Base-by-base conservation (phyloP, 805 yeast genomes). In the Candida stauntonica region DNA sequence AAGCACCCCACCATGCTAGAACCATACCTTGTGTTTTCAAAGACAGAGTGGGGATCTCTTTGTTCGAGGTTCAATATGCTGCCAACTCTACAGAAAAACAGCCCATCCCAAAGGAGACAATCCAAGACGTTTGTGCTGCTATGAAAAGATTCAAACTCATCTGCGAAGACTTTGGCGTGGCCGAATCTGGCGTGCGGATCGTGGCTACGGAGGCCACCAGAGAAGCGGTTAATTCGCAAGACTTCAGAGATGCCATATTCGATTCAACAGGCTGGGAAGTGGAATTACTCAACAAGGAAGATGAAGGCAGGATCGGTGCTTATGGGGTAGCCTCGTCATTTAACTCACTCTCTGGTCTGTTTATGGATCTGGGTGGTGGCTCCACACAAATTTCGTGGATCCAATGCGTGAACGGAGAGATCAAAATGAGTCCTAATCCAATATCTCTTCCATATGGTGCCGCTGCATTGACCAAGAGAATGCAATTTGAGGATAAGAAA, bases 1-100 rank as follows among this genome's bases (percentile, higher is more conserved):
- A 75, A 34, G 81, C 83, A 3, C 67, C 81, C 1, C 79, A 74
- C 44, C 84, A 80, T 56, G 86, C 86, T 1, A 68, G 93, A 44
- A 78, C 80, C 5, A 75, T 84, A 74, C 91, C 93, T 1, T 79
- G 86, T 54, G 78, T 82, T 9, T 83, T 77, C 61, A 85, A 82
- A 46, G 91, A 83, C 48, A 62, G 88, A 33, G 70, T 82, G 3
- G 84, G 85, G 3, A 77, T 83, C 11, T 78, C 88, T 0, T 58
- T 83, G 15, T 80, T 76, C 53, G 86, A 80, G 44, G 78, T 74
- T 0, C 83, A 79, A 50, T 67, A 64, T 55, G 52, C 67, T 42
- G 41, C 71, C 5, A 47, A 66, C 43, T 48, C 68, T 31, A 42
- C 51, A 5, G 63, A 58, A 12, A 72, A 70, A 45, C 66, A 65